These are phyloP conservation scores for Heritiera littoralis DNA, from an alignment of 345 rosid genomes.

Conservation along the genomic window DNA sequence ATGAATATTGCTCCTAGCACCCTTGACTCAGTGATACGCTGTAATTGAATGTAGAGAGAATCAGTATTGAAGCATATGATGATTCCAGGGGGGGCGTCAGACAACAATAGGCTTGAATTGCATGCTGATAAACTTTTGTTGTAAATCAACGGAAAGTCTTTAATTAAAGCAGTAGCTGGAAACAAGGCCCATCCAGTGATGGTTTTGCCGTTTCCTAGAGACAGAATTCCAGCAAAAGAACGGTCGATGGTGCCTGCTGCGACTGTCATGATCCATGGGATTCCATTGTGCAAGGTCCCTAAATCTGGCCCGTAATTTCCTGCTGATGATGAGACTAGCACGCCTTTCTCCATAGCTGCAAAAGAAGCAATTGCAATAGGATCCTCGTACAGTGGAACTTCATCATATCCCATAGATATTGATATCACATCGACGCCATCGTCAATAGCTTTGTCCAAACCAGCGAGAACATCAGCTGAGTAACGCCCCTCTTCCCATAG, in stretches of 20 bases:
- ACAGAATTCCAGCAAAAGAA: slow-evolving; percentile 6
- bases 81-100: background rate
- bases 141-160: slow-evolving; percentile 19
- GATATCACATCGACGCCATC: slow-evolving; percentile 29
- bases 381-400: slow-evolving; percentile 27
- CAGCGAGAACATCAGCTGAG: slow-evolving; percentile 29
- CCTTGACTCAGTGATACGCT: background rate
- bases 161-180: slow-evolving; percentile 7
- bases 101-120: slow-evolving; percentile 13
- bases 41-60: background rate
- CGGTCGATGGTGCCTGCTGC: slow-evolving; percentile 28
- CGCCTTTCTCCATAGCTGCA: slow-evolving; percentile 36
- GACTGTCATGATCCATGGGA: slow-evolving; percentile 28
- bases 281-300: slow-evolving; percentile 32
- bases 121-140: slow-evolving; percentile 17
- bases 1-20: slow-evolving; percentile 19
- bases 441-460: slow-evolving; percentile 20
- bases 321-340: slow-evolving; percentile 32
- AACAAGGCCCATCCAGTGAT: slow-evolving; percentile 18
- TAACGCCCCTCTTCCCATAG: slow-evolving; percentile 27
- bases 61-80: slow-evolving; percentile 16
- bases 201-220: slow-evolving; percentile 22
- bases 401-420: slow-evolving; percentile 30
- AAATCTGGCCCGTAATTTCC: slow-evolving; percentile 17
- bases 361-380: slow-evolving; percentile 40